Conservation (phyloP, 2,329 filamentous ascomycete species). For the Colletotrichum echinochloae region DNA sequence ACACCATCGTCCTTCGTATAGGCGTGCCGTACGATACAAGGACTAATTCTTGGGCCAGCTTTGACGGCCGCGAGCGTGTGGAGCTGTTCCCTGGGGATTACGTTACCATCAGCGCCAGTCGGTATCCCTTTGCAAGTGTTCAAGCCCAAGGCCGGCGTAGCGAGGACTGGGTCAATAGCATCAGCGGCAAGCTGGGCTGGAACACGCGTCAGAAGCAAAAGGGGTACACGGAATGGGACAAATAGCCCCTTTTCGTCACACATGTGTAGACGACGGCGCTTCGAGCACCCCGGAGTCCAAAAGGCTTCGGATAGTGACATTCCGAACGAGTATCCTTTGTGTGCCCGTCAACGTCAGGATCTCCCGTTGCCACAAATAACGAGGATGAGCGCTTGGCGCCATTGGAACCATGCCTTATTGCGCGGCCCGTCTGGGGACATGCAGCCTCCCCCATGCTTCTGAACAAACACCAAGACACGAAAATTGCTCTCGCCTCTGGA, state of each 20-base stretch:
- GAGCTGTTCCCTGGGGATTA: constrained; percentile 84
- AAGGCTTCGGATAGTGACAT: constrained; percentile 12
- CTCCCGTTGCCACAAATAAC: not conserved
- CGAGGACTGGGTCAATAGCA: constrained; percentile 87
- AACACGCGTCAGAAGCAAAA: constrained; percentile 85
- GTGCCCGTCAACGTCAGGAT: constrained; percentile 1
- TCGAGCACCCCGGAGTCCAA: not conserved
- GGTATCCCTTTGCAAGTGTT: constrained; percentile 84
- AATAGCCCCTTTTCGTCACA: constrained; percentile 18
- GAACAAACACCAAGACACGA: constrained; percentile 20
- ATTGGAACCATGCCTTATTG: constrained; percentile 21
- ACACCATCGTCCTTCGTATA: constrained; percentile 92
- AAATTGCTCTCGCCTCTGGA: not conserved
- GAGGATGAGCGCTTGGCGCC: constrained; percentile 8
- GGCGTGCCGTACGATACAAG: constrained; percentile 96
- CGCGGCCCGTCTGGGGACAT: not conserved
- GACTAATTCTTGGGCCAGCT: constrained; percentile 95
- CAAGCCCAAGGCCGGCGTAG: constrained; percentile 75
- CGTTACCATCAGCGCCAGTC: constrained; percentile 83
- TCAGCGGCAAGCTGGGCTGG: constrained; percentile 83
- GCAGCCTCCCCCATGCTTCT: not conserved
- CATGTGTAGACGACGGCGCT: not conserved
- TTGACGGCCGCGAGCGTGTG: constrained; percentile 91
- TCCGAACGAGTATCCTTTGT: constrained; percentile 16
- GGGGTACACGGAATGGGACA: constrained; percentile 63